Conservation (phyloP, 176 grass and related monocot genomes). For the Zoysia japonica region DNA sequence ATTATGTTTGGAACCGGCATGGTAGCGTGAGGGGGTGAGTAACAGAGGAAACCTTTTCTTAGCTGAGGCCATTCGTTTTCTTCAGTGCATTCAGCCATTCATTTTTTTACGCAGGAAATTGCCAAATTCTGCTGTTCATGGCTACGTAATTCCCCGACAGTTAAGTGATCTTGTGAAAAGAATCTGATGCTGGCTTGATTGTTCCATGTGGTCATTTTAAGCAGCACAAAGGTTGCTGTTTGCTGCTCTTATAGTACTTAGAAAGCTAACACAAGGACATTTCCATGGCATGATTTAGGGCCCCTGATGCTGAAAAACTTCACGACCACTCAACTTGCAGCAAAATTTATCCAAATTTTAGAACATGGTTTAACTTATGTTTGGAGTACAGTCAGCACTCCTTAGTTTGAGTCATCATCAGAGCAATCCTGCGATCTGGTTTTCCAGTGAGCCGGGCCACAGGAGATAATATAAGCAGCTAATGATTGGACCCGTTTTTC, state of each 20-base stretch:
- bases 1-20: conserved; percentile 26
- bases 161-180: too few species aligned
- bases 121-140: too few species aligned
- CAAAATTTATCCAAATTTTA: not conserved
- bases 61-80: too few species aligned
- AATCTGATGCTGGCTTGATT: conserved; percentile 10
- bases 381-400: not conserved
- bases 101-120: too few species aligned
- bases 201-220: conserved; percentile 38
- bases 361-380: too few species aligned
- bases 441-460: conserved; percentile 12
- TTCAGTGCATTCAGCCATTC: too few species aligned
- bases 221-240: conserved; percentile 17
- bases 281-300: not conserved
- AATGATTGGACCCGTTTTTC: conserved; percentile 40
- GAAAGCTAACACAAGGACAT: conserved; percentile 15
- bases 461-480: conserved; percentile 30
- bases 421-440: conserved; percentile 28
- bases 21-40: conserved; percentile 29
- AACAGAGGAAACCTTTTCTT: not conserved
- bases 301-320: not conserved
- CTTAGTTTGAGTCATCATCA: conserved; percentile 22
- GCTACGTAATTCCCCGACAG: too few species aligned
- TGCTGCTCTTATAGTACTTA: not conserved
- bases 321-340: not conserved